A percentile compares a stretch with the other conserved stretches of the same genome.
phyloP scores from a whole-genome alignment of 2,329 filamentous ascomycete species.

The Ilyonectria destructans region DNA sequence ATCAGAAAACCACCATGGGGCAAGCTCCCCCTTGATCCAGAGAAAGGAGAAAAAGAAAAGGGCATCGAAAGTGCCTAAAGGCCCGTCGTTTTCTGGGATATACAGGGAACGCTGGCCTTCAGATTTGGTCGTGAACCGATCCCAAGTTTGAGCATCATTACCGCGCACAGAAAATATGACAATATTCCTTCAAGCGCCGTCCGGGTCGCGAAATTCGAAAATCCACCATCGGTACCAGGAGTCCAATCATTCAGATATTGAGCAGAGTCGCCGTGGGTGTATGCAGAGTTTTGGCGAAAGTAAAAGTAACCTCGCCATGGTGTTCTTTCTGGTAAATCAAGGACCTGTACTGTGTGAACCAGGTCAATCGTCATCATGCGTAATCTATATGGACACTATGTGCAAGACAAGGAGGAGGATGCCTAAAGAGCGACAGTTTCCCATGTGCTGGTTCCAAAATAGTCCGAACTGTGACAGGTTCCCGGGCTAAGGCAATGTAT shows the following conservation, averaged over 20 bases:
- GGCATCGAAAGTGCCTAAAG: neutral
- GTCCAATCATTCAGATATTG: slow-evolving; percentile 42
- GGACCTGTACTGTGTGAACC: slow-evolving; percentile 52
- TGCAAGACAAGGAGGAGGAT: slow-evolving; percentile 32
- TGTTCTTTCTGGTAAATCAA: slow-evolving; percentile 30
- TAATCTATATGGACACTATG: slow-evolving; percentile 41
- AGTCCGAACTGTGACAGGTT: neutral
- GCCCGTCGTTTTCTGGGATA: neutral
- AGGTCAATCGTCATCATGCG: slow-evolving; percentile 43
- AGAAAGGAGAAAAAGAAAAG: slow-evolving; percentile 14
- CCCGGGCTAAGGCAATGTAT: slow-evolving; percentile 47
- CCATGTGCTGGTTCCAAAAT: slow-evolving; percentile 19
- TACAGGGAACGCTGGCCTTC: neutral
- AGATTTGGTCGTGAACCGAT: neutral
- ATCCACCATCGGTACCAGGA: slow-evolving; percentile 32
- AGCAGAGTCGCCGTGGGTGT: slow-evolving; percentile 32
- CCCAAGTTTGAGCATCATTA: neutral
- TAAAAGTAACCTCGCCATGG: slow-evolving; percentile 27
- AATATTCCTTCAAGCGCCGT: slow-evolving; percentile 15
- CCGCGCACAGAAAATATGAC: neutral
- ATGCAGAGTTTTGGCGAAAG: slow-evolving; percentile 26
- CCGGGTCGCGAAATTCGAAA: slow-evolving; percentile 9
- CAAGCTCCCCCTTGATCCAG: slow-evolving; percentile 12
- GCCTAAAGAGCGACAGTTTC: slow-evolving; percentile 11
- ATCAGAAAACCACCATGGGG: slow-evolving; percentile 14